Base-by-base conservation (phyloP, 306 rosid genomes). In the Castanopsis chinensis region DNA sequence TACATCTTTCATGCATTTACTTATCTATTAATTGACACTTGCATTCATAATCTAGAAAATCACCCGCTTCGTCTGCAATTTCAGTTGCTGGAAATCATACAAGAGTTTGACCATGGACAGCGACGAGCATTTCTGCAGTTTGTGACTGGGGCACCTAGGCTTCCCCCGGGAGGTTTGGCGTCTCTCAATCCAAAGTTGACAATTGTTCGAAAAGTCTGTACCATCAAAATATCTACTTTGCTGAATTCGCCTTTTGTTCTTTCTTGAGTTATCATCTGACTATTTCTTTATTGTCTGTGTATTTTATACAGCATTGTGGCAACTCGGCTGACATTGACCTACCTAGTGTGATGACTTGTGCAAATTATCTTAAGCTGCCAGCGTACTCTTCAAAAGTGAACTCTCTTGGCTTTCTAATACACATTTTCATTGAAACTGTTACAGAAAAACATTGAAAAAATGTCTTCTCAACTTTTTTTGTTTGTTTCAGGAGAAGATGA, bases 311-410 rank as follows among this genome's bases (percentile, higher is more conserved):
- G 99, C 93, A 89, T 49, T 96, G 90, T 72, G 85, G 81, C 87
- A 84, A 86, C 90, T 84, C 49, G 59, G 88, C 85, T 11, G 97
- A 96, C 81, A 30, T 88, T 49, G 99, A 96, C 84, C 87, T 96
- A 72, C 99, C 99, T 15, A 96, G 99, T 18, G 99, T 93, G 88
- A 96, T 96, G 99, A 93, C 99, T 6, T 96, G 99, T 73, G 99
- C 99, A 76, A 96, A 96, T 83, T 96, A 96, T 84, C 96, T 96
- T 72, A 96, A 96, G 91, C 82, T 96, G 74, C 99, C 99, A 28
- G 93, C 99, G 9, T 96, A 93, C 90, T 89, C 98, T 21, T 87
- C 98, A 79, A 93, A 93, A 81, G 99, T 96, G 72, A 82, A 60
- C 32, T 23, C 64, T 75, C 64, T 77, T 8, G 58, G 76, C 72